phyloP scores from a whole-genome alignment of 345 rosid species.

The Linum trigynum region DNA sequence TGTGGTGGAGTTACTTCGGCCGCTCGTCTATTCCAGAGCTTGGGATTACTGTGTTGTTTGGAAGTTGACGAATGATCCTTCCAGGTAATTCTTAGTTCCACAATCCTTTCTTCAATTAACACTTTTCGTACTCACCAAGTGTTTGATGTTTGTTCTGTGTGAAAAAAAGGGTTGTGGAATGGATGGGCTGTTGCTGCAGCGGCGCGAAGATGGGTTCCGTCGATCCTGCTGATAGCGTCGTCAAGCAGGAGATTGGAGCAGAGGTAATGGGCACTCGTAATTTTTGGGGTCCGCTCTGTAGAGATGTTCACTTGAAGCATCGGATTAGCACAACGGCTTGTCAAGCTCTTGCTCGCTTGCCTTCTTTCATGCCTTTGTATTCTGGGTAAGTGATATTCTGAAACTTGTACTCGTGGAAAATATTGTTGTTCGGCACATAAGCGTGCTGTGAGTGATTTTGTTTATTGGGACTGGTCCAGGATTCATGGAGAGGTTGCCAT shows the following conservation, averaged over 20 bases:
- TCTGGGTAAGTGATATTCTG: conserved; percentile 66
- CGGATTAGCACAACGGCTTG: conserved; percentile 45
- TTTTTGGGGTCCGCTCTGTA: conserved; percentile 29
- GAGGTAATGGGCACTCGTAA: conserved; percentile 4
- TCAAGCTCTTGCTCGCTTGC: conserved; percentile 53
- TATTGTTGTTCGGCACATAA: background rate
- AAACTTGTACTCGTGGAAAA: background rate
- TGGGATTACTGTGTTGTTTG: conserved; percentile 88
- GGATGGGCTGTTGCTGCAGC: conserved; percentile 79
- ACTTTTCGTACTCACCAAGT: background rate
- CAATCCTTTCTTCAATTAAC: background rate
- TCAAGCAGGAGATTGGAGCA: conserved; percentile 26
- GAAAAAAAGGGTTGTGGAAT: conserved; percentile 52
- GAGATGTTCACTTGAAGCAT: conserved; percentile 47
- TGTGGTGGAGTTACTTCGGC: conserved; percentile 61
- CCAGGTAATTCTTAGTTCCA: conserved; percentile 31
- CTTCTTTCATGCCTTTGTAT: conserved; percentile 53
- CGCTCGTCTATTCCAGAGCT: conserved; percentile 43
- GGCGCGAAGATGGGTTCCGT: conserved; percentile 13
- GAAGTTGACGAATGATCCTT: conserved; percentile 76
- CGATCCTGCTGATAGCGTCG: conserved; percentile 14
- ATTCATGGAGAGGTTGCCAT: conserved; percentile 74
- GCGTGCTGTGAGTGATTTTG: background rate
- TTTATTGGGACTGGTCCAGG: conserved; percentile 25
- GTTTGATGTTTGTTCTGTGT: background rate